phyloP scores from a whole-genome alignment of 1,284 basidiomycete genomes.

The Sparassis latifolia region DNA sequence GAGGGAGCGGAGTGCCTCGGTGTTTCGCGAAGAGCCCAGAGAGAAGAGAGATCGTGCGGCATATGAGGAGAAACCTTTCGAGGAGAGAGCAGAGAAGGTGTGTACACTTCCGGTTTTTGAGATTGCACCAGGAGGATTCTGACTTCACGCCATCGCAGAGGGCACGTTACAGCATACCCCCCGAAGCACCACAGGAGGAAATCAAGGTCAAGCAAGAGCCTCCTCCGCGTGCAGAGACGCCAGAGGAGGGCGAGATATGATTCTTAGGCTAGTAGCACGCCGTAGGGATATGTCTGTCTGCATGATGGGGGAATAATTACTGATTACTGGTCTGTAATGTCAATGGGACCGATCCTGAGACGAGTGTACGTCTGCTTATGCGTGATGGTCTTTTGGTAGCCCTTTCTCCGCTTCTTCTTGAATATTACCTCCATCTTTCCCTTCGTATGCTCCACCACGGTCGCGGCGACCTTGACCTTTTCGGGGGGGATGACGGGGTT shows the following conservation, averaged over 20 bases:
- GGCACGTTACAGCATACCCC: conserved; percentile 43
- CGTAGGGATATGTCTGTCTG: conserved; percentile 13
- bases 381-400: conserved; percentile 77
- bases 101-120: conserved; percentile 1
- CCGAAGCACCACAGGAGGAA: conserved; percentile 18
- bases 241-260: conserved; percentile 79
- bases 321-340: conserved; percentile 27
- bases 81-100: conserved; percentile 23
- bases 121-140: conserved; percentile 1
- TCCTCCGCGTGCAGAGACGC: conserved; percentile 49
- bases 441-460: conserved; percentile 95
- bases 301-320: conserved; percentile 8
- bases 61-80: conserved; percentile 40
- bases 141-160: conserved; percentile 32
- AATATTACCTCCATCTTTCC: conserved; percentile 85
- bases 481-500: conserved; percentile 54
- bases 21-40: conserved; percentile 35
- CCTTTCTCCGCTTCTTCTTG: conserved; percentile 98
- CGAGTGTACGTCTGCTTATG: conserved; percentile 95
- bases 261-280: conserved; percentile 12
- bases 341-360: conserved; percentile 74
- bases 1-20: conserved; percentile 45
- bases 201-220: conserved; percentile 27
- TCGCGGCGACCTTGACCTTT: conserved; percentile 73
- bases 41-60: conserved; percentile 37